These are phyloP conservation scores for Plasmodium yoelii DNA, from an alignment of 169 alveolate species.

Conservation along the genomic window DNA sequence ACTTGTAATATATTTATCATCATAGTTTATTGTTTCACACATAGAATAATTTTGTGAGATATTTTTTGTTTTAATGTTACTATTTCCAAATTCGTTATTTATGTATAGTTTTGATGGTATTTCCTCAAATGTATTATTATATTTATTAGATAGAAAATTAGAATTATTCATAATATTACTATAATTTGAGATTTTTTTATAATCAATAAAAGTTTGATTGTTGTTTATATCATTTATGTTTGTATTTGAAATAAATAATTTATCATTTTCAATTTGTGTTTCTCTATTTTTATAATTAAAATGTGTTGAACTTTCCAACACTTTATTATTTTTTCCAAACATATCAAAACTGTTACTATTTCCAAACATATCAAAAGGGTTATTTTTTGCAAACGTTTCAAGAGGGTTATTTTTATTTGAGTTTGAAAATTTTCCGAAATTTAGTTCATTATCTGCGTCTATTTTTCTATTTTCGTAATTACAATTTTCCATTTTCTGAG, in stretches of 20 bases:
- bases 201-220: background rate
- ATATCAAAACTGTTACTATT: too few relatives aligned
- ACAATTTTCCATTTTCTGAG: too few relatives aligned
- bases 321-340: too few relatives aligned
- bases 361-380: too few relatives aligned
- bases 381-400: too few relatives aligned
- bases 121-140: background rate
- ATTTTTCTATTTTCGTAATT: too few relatives aligned
- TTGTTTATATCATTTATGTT: background rate
- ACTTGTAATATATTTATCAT: background rate
- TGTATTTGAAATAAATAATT: background rate
- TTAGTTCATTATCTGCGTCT: too few relatives aligned
- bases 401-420: too few relatives aligned
- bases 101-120: background rate
- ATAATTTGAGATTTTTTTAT: background rate
- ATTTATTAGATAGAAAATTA: background rate
- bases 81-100: background rate
- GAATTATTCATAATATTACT: background rate
- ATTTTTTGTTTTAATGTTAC: background rate
- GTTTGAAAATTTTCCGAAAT: too few relatives aligned
- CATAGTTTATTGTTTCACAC: slow-evolving; percentile 14
- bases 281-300: background rate
- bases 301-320: too few relatives aligned
- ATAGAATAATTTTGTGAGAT: slow-evolving; percentile 21
- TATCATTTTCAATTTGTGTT: background rate